phyloP scores from a whole-genome alignment of 2,329 filamentous ascomycete species.

The Aquanectria penicillioides region DNA sequence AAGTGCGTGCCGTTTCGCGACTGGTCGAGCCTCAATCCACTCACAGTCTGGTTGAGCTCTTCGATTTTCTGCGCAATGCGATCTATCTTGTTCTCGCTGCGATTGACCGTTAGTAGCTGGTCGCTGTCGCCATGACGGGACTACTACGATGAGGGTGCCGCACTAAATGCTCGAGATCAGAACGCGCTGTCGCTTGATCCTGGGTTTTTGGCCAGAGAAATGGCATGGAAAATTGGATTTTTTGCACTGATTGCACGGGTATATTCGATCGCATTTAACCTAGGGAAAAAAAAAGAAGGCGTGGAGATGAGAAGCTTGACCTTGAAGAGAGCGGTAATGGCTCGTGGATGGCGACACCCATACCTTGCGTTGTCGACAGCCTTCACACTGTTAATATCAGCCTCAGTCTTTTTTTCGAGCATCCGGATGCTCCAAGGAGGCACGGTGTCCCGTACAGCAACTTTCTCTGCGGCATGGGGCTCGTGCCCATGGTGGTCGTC shows the following conservation, averaged over 20 bases:
- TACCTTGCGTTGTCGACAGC: slow-evolving; percentile 15
- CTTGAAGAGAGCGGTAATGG: background rate
- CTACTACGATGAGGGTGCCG: background rate
- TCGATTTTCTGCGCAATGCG: slow-evolving; percentile 26
- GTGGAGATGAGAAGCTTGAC: background rate
- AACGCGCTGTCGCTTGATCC: slow-evolving; percentile 23
- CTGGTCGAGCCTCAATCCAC: background rate
- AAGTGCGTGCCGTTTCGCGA: background rate
- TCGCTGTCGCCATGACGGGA: background rate
- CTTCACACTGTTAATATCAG: slow-evolving; percentile 4
- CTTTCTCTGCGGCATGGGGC: background rate
- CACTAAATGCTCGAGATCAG: slow-evolving; percentile 32
- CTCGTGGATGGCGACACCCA: background rate
- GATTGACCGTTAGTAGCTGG: background rate
- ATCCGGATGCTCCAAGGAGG: background rate
- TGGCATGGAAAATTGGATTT: slow-evolving; percentile 20
- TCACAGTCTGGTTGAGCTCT: slow-evolving; percentile 17
- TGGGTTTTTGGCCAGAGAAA: slow-evolving; percentile 21
- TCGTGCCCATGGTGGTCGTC: slow-evolving; percentile 2
- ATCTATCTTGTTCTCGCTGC: slow-evolving; percentile 28
- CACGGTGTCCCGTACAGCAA: slow-evolving; percentile 1
- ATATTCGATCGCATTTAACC: slow-evolving; percentile 28
- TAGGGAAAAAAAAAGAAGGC: slow-evolving; percentile 5
- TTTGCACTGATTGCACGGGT: slow-evolving; percentile 25
- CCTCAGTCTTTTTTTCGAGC: too few species aligned